phyloP scores from a whole-genome alignment of 148 eudicot species.

The Vaccinium vitisidaea region DNA sequence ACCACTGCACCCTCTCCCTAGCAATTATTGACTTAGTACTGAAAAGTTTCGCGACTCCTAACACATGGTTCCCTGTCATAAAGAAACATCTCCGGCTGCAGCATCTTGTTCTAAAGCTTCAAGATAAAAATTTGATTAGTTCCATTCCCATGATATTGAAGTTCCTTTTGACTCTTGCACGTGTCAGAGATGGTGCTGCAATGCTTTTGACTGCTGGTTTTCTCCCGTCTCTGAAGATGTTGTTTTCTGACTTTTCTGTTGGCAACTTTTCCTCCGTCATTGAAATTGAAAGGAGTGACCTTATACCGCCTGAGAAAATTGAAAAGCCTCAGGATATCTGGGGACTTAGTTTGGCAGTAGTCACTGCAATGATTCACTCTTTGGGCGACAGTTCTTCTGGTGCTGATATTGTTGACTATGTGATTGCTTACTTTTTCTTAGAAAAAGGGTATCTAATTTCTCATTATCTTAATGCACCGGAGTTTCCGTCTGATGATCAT shows the following conservation, averaged over 20 bases:
- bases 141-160: slow-evolving; percentile 56
- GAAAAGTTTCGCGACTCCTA: slow-evolving; percentile 54
- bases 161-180: slow-evolving; percentile 80
- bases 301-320: slow-evolving; percentile 27
- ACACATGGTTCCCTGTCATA: slow-evolving; percentile 79
- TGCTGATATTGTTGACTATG: slow-evolving; percentile 59
- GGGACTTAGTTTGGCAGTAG: slow-evolving; percentile 81
- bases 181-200: slow-evolving; percentile 69
- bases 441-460: slow-evolving; percentile 63
- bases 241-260: slow-evolving; percentile 52
- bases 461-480: slow-evolving; percentile 74
- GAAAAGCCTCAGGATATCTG: slow-evolving; percentile 63
- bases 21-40: slow-evolving; percentile 60
- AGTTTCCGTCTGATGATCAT: slow-evolving; percentile 47
- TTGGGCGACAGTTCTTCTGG: slow-evolving; percentile 57
- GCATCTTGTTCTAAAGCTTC: slow-evolving; percentile 63
- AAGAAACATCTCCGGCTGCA: slow-evolving; percentile 70
- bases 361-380: slow-evolving; percentile 68
- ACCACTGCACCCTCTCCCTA: slow-evolving; percentile 60
- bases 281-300: slow-evolving; percentile 29
- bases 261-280: slow-evolving; percentile 28
- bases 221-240: slow-evolving; percentile 48
- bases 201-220: slow-evolving; percentile 78
- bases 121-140: slow-evolving; percentile 34
- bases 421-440: slow-evolving; percentile 58